Evolutionary conservation across 179 eudicot genomes (phyloP), one percentile per base, ranked within the genome.

Genomic region (Pouteria campechiana): DNA sequence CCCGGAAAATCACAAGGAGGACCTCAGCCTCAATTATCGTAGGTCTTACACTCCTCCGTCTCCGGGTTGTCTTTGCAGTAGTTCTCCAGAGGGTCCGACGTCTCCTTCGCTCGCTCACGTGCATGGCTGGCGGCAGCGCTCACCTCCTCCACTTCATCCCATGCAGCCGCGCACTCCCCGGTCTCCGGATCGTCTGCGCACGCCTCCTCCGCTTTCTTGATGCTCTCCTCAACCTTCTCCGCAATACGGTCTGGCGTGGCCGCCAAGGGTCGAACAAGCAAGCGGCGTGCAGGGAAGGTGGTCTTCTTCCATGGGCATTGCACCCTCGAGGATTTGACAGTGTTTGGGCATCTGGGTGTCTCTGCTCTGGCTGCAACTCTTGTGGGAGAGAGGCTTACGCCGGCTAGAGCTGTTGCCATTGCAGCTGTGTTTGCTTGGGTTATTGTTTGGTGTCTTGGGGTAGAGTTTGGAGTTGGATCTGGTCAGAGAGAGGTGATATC

Each of bases 121-220:
- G 96, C 96, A 53, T 90, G 98, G 64, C 98, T 82, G 4, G 80
- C 90, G 4, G 96, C 96, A n/a, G 97, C 93, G 48, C 93, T 86
- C 32, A 81, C 67, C 74, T 85, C 95, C 73, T 89, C 95, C 58
- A 89, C 95, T 70, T 78, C 95, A 24, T 89, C 97, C 95, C 97
- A 89, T 2, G 93, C 87, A 0, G 98, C 96, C 24, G 57, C 84
- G 29, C 98, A 90, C 78, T 86, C 98, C 2, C 96, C 90, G 70
- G 80, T 72, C 7, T 33, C 70, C 1, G 96, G 80, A 57, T 79
- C 73, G 0, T 56, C 96, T 4, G 83, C 14, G 55, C 98, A 90
- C 3, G 74, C 47, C 70, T 79, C 94, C 53, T 90, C 58, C 0
- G 98, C 98, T 0, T 36, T 12, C 75, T 86, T 77, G 33, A 90